These are phyloP conservation scores for Cladobotryum protrusum DNA, from an alignment of 2,329 filamentous ascomycete genomes.

Conservation along the genomic window DNA sequence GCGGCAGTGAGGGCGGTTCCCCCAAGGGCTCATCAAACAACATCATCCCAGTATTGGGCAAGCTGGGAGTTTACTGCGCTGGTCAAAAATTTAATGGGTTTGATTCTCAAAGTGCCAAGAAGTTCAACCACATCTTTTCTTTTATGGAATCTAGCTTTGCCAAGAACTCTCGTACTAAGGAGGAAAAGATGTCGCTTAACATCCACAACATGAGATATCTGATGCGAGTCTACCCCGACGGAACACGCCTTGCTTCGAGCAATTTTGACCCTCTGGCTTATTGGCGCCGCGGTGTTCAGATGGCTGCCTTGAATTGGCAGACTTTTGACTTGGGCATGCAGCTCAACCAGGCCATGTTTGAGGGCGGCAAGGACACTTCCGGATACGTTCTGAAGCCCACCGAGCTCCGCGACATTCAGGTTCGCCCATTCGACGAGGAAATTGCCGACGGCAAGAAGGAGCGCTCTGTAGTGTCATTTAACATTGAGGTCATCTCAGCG, in stretches of 20 bases:
- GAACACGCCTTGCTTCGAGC: conserved; percentile 72
- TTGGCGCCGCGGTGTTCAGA: conserved; percentile 94
- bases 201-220: conserved; percentile 87
- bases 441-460: conserved; percentile 61
- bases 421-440: conserved; percentile 43
- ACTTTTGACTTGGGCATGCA: conserved; percentile 95
- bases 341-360: conserved; percentile 96
- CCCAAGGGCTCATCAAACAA: conserved; percentile 67
- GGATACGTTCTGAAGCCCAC: conserved; percentile 93
- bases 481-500: conserved; percentile 83
- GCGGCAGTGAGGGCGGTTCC: conserved; percentile 50
- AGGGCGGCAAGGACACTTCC: conserved; percentile 74
- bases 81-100: conserved; percentile 81
- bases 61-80: conserved; percentile 71
- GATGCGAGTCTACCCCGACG: conserved; percentile 90
- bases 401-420: conserved; percentile 68
- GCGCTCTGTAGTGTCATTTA: conserved; percentile 77
- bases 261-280: conserved; percentile 94
- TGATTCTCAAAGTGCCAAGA: conserved; percentile 68
- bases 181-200: conserved; percentile 71
- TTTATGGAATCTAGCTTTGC: conserved; percentile 88
- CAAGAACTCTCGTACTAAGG: conserved; percentile 67
- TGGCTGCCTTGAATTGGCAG: conserved; percentile 98
- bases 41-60: conserved; percentile 75
- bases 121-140: conserved; percentile 91